These are phyloP conservation scores for Diospyros kaki DNA, from an alignment of 148 eudicot genomes.

Conservation along the genomic window DNA sequence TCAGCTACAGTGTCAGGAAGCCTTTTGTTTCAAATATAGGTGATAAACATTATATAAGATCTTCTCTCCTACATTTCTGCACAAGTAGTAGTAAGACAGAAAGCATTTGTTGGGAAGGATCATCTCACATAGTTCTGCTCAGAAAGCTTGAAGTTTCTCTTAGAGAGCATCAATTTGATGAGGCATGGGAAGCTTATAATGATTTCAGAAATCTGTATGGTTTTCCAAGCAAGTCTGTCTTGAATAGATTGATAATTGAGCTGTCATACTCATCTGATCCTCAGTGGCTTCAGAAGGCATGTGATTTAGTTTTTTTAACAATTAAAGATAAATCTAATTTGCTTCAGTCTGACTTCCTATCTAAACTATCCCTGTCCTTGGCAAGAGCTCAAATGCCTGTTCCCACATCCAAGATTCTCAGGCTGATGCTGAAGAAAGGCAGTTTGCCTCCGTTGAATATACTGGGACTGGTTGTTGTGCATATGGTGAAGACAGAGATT, in stretches of 20 bases:
- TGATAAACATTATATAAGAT: neutral
- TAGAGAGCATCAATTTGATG: slow-evolving; percentile 50
- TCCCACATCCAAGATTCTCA: slow-evolving; percentile 55
- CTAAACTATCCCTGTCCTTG: slow-evolving; percentile 63
- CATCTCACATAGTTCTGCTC: slow-evolving; percentile 30
- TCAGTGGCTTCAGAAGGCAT: slow-evolving; percentile 55
- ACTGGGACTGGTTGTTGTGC: slow-evolving; percentile 49
- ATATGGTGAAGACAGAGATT: slow-evolving; percentile 73
- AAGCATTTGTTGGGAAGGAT: slow-evolving; percentile 24
- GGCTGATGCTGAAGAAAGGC: slow-evolving; percentile 61
- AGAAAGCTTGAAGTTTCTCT: slow-evolving; percentile 48
- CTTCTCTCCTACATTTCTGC: slow-evolving; percentile 13
- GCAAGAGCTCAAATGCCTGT: slow-evolving; percentile 74
- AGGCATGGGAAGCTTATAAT: slow-evolving; percentile 57
- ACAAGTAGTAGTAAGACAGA: slow-evolving; percentile 17
- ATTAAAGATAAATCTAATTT: slow-evolving; percentile 39
- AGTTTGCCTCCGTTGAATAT: slow-evolving; percentile 36
- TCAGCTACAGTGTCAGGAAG: slow-evolving; percentile 2
- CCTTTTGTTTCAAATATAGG: slow-evolving; percentile 8
- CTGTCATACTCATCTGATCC: slow-evolving; percentile 64
- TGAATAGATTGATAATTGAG: slow-evolving; percentile 48
- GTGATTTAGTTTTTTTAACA: slow-evolving; percentile 35
- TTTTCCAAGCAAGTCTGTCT: slow-evolving; percentile 40
- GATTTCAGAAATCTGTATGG: slow-evolving; percentile 59
- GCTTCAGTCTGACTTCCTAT: slow-evolving; percentile 40